Evolutionary conservation across 305 asterid genomes (phyloP).

Genomic region (Fraxinus sp.): DNA sequence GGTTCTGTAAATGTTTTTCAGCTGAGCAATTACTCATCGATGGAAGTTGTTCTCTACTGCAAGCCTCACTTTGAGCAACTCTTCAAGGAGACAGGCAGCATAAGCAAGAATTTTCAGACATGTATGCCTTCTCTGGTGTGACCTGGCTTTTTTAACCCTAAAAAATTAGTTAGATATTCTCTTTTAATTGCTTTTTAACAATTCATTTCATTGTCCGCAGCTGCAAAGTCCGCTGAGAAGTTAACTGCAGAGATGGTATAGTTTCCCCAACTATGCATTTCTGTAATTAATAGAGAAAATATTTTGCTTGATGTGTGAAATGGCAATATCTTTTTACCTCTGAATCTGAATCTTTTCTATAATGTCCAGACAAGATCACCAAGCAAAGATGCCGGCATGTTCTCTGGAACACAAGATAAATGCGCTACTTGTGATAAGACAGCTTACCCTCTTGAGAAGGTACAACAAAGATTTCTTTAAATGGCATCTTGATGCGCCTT

Average conservation of each 20-base stretch:
- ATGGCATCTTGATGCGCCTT: neutral
- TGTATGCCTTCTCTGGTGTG: neutral
- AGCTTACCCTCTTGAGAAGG: neutral
- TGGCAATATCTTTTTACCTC: neutral
- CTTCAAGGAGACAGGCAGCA: neutral
- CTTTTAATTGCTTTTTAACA: neutral
- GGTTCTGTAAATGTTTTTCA: neutral
- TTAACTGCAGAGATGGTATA: neutral
- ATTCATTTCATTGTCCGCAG: neutral
- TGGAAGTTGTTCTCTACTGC: neutral
- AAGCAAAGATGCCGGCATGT: neutral
- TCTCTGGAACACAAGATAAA: neutral
- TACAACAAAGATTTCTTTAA: neutral
- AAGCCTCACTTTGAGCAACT: neutral
- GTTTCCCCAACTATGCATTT: neutral
- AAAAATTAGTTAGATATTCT: neutral
- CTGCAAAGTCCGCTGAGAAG: neutral
- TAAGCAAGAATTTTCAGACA: neutral
- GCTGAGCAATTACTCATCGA: neutral
- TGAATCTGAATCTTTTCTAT: neutral
- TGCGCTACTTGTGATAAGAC: neutral
- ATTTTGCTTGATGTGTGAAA: neutral
- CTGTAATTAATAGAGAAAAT: neutral
- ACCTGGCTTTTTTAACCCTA: neutral
- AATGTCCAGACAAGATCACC: neutral